These are phyloP conservation scores for Tubosaeta brunneosetosa DNA, from an alignment of 768 basidiomycete genomes.

Conservation along the genomic window DNA sequence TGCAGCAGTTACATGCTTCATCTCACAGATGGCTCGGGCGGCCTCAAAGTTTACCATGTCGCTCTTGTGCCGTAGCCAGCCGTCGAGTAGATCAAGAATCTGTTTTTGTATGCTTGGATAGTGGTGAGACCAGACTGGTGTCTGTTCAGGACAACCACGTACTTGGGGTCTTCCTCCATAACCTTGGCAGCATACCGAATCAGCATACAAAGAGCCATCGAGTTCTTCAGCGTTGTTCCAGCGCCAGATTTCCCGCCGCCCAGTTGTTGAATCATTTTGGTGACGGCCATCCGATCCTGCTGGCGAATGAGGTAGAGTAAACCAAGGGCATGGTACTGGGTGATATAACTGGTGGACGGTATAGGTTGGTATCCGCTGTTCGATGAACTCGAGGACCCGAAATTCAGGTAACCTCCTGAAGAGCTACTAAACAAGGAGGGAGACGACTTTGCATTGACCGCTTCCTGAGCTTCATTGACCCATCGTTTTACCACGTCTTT, in stretches of 20 bases:
- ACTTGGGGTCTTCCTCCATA: constrained; percentile 99
- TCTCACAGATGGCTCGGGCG: constrained; percentile 94
- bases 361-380: constrained; percentile 70
- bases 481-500: constrained; percentile 97
- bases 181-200: constrained; percentile 98
- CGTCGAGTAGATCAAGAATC: constrained; percentile 90
- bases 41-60: constrained; percentile 99
- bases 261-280: constrained; percentile 98
- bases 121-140: background rate
- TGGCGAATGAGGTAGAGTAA: constrained; percentile 91
- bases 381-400: constrained; percentile 50
- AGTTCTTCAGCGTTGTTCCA: constrained; percentile 83
- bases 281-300: constrained; percentile 98
- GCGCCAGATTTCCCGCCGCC: constrained; percentile 83
- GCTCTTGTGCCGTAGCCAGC: constrained; percentile 96
- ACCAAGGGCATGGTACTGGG: constrained; percentile 96
- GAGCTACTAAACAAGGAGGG: constrained; percentile 60
- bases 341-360: constrained; percentile 85
- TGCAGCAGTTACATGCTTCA: constrained; percentile 72
- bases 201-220: constrained; percentile 97
- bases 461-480: constrained; percentile 99
- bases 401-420: constrained; percentile 66
- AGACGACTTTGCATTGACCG: constrained; percentile 83
- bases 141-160: constrained; percentile 27
- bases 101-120: constrained; percentile 74